phyloP scores from a whole-genome alignment of 176 grass and related monocot genomes.

The Juncus inflexus region DNA sequence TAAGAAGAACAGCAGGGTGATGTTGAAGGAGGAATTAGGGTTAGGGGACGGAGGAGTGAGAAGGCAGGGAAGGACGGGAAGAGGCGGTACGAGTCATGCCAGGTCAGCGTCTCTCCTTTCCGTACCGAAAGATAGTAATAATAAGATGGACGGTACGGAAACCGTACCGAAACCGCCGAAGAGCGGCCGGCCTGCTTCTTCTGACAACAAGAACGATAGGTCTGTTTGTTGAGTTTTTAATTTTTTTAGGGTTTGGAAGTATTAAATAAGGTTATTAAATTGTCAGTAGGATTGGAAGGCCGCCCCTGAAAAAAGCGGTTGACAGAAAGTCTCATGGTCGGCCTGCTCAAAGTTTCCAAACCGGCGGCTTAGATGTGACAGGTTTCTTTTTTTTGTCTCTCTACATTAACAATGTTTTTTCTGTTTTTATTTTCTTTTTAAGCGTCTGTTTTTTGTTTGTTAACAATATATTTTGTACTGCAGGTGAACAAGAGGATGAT shows the following conservation, averaged over 20 bases:
- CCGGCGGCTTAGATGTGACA: slow-evolving; percentile 33
- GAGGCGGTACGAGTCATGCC: slow-evolving; percentile 42
- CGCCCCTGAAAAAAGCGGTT: slow-evolving; percentile 54
- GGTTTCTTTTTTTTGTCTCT: slow-evolving; percentile 31
- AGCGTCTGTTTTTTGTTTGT: neutral
- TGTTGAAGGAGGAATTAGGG: slow-evolving; percentile 78
- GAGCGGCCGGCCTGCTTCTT: slow-evolving; percentile 37
- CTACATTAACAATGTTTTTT: neutral
- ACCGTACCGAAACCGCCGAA: slow-evolving; percentile 47
- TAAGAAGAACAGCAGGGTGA: slow-evolving; percentile 55
- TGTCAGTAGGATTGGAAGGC: slow-evolving; percentile 55
- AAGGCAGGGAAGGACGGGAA: slow-evolving; percentile 60
- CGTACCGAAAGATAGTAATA: slow-evolving; percentile 34
- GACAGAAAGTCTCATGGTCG: slow-evolving; percentile 56
- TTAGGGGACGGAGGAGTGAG: slow-evolving; percentile 40
- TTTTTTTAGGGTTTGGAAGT: slow-evolving; percentile 4
- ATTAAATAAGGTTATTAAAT: neutral
- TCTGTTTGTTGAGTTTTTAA: slow-evolving; percentile 17
- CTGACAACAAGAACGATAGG: slow-evolving; percentile 77
- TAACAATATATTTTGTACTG: slow-evolving; percentile 17
- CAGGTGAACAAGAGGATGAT: slow-evolving; percentile 73
- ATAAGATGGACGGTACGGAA: slow-evolving; percentile 40
- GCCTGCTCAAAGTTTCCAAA: slow-evolving; percentile 37
- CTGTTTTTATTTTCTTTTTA: neutral
- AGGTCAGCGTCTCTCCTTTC: slow-evolving; percentile 27